These are phyloP conservation scores for Copromyces sp. DNA, from an alignment of 495 filamentous ascomycete species.

Conservation along the genomic window DNA sequence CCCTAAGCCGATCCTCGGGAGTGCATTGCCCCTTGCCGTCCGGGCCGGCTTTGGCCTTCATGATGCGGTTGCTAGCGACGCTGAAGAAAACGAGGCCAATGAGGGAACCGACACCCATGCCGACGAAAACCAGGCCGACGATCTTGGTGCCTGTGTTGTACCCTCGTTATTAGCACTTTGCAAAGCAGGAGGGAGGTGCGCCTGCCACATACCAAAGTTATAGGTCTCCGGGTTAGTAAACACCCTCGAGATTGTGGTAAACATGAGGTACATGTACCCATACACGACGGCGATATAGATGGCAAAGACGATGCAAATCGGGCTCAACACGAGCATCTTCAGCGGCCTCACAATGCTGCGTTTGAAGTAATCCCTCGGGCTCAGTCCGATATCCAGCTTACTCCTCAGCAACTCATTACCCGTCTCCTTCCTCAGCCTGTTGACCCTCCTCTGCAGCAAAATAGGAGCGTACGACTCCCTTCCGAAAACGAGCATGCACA, in stretches of 20 bases:
- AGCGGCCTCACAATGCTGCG: constrained; percentile 38
- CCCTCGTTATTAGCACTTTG: neutral
- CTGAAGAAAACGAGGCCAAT: constrained; percentile 25
- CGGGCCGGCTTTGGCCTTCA: constrained; percentile 20
- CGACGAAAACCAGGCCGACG: constrained; percentile 30
- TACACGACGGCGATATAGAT: constrained; percentile 66
- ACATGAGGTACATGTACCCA: constrained; percentile 66
- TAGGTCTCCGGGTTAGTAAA: constrained; percentile 23
- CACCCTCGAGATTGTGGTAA: constrained; percentile 52
- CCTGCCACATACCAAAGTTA: neutral
- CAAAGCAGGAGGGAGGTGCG: neutral
- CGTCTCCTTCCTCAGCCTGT: constrained; percentile 37
- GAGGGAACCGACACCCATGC: constrained; percentile 29
- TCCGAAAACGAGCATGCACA: constrained; percentile 37
- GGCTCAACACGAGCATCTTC: constrained; percentile 42
- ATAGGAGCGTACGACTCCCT: constrained; percentile 54
- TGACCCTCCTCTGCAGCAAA: constrained; percentile 45
- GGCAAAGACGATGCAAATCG: constrained; percentile 55
- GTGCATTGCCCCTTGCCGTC: constrained; percentile 17
- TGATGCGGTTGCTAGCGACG: constrained; percentile 21
- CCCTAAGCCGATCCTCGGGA: constrained; percentile 44
- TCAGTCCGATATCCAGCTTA: constrained; percentile 40
- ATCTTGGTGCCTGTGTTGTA: constrained; percentile 4
- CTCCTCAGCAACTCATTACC: constrained; percentile 36
- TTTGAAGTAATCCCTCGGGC: constrained; percentile 23